Evolutionary conservation across 148 eudicot genomes (phyloP).

Genomic region (Amaranthus palmeri): DNA sequence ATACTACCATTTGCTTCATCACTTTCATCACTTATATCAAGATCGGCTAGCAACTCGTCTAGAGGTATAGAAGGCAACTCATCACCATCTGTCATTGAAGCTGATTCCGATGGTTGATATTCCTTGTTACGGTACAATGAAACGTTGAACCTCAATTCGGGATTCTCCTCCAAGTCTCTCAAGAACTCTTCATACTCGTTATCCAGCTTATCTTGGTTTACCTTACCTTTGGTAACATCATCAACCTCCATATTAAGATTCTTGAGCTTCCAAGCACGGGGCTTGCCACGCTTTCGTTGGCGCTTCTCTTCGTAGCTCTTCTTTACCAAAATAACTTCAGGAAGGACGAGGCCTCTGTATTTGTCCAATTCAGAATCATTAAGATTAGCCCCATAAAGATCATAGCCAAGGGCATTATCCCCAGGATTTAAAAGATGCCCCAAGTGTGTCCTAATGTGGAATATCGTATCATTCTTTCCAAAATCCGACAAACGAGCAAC

Average conservation of each 20-base stretch:
- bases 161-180: constrained; percentile 67
- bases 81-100: constrained; percentile 54
- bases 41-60: constrained; percentile 64
- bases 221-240: constrained; percentile 29
- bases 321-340: constrained; percentile 52
- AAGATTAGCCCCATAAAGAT: constrained; percentile 30
- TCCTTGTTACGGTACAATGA: constrained; percentile 56
- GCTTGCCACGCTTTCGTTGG: constrained; percentile 48
- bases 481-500: constrained; percentile 56
- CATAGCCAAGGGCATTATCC: constrained; percentile 67
- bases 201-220: constrained; percentile 42
- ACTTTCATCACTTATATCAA: constrained; percentile 33
- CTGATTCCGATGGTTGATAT: constrained; percentile 47
- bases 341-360: constrained; percentile 44
- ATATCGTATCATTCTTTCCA: constrained; percentile 53
- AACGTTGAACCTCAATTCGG: constrained; percentile 58
- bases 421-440: constrained; percentile 57
- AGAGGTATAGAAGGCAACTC: constrained; percentile 48
- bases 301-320: constrained; percentile 73
- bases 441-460: constrained; percentile 51
- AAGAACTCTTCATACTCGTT: constrained; percentile 60
- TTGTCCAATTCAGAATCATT: constrained; percentile 42
- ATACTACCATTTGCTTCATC: constrained; percentile 33
- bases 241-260: constrained; percentile 59
- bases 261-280: constrained; percentile 74